Evolutionary conservation across 2,329 filamentous ascomycete genomes (phyloP), one percentile per base, ranked within the genome.

Genomic region (Colletotrichum siamense): DNA sequence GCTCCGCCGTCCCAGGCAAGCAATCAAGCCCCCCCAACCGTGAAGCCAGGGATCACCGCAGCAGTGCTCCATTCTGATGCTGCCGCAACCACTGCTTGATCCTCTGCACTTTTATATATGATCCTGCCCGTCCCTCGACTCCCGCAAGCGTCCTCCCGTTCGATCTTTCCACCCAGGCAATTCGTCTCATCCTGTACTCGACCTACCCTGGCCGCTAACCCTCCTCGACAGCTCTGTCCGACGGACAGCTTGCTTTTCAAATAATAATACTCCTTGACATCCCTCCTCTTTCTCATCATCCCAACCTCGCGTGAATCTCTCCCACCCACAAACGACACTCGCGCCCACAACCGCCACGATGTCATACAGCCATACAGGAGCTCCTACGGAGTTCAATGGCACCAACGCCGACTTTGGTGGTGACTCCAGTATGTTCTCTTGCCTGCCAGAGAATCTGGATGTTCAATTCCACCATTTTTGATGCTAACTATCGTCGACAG

Each of bases 391-490:
- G 75, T 94, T 93, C 86, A 94, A 94, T 86, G 92, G 91, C 83
- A 93, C 92, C 71, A 85, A 95, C 82, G 78, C 86, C 49, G 88
- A 90, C 77, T 88, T 91, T 73, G 95, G 95, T 81, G 95, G 95
- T 83, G 91, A 98, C 88, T 95, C 95, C 79, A 90, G 95, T 96
- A 91, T 83, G 94, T 91, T 59, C 73, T 74, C 69, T 73, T 66
- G 6, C 61, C n/a, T 10, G 34, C 34, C 5, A 9, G 44, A 63
- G 30, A 26, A 52, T 15, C 39, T n/a, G 49, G 70, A n/a, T 16
- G 16, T 24, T 39, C 44, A 24, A n/a, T n/a, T 24, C 30, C 39
- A 26, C 63, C 55, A 36, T 18, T 22, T 22, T 10, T 70, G 59
- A 66, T 73, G 55, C 73, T 66, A 59, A 63, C 55, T 16, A 61